These are phyloP conservation scores for Didymosphaeria variabile DNA, from an alignment of 2,329 filamentous ascomycete species.

Conservation along the genomic window DNA sequence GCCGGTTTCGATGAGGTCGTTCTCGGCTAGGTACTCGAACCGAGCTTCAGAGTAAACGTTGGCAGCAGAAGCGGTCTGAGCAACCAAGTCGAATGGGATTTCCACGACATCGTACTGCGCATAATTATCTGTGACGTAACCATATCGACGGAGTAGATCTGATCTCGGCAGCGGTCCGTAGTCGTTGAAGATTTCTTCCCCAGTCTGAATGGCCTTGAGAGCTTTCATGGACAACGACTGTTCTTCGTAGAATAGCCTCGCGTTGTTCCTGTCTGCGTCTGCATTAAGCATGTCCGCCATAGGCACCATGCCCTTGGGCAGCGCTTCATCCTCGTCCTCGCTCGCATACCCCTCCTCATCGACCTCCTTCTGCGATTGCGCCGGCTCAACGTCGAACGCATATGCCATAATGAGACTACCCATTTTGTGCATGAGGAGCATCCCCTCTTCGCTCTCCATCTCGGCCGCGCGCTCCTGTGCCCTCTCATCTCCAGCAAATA, in stretches of 20 bases:
- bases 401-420: constrained; percentile 92
- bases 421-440: constrained; percentile 76
- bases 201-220: constrained; percentile 71
- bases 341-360: constrained; percentile 63
- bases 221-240: constrained; percentile 74
- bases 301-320: constrained; percentile 84
- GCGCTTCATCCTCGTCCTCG: constrained; percentile 58
- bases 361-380: constrained; percentile 57
- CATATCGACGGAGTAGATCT: constrained; percentile 84
- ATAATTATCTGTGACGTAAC: constrained; percentile 84
- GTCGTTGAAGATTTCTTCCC: constrained; percentile 86
- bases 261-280: constrained; percentile 82
- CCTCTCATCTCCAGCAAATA: constrained; percentile 50
- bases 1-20: constrained; percentile 73
- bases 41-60: constrained; percentile 28
- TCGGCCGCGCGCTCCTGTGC: constrained; percentile 49
- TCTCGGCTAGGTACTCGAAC: constrained; percentile 67
- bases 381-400: constrained; percentile 79
- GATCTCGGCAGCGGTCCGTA: constrained; percentile 85
- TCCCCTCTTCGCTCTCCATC: constrained; percentile 57
- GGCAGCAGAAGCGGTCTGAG: constrained; percentile 22
- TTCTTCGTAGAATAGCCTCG: constrained; percentile 69
- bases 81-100: constrained; percentile 69
- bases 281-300: constrained; percentile 91
- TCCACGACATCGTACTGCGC: constrained; percentile 84